Conservation (phyloP, 768 basidiomycete species). For the Phylloporus sp. region DNA sequence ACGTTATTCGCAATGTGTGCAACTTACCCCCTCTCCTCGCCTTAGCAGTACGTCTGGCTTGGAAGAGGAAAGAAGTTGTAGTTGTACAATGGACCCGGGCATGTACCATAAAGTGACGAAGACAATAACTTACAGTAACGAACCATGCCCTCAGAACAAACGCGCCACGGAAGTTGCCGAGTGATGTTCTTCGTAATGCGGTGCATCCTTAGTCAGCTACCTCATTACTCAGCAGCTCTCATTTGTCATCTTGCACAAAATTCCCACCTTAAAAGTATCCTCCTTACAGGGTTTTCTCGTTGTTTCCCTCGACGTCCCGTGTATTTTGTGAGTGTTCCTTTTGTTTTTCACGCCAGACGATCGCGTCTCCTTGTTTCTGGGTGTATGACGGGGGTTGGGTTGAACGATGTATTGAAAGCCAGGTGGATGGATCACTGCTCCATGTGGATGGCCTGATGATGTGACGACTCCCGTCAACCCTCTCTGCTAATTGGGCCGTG, state of each 20-base stretch:
- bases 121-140: too few species aligned
- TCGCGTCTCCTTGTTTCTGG: background rate
- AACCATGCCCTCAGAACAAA: too few species aligned
- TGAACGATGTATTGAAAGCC: background rate
- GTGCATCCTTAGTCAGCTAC: too few species aligned
- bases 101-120: too few species aligned
- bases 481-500: slow-evolving; percentile 3
- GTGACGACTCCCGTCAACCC: background rate
- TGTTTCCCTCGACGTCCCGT: slow-evolving; percentile 9
- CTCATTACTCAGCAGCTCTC: slow-evolving; percentile 20
- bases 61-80: too few species aligned
- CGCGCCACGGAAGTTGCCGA: too few species aligned
- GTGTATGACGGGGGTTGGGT: background rate
- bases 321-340: slow-evolving; percentile 20
- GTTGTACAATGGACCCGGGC: too few species aligned
- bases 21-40: background rate
- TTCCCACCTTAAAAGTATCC: slow-evolving; percentile 22
- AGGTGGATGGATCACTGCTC: slow-evolving; percentile 15
- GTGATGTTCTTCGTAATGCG: too few species aligned
- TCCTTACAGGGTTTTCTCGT: background rate
- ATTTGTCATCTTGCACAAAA: slow-evolving; percentile 17
- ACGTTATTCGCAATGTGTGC: background rate
- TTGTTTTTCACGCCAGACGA: background rate
- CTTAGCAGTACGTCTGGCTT: too few species aligned
- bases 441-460: slow-evolving; percentile 7